Conservation (phyloP, 2,329 filamentous ascomycete genomes). For the Trichoderma pleuroti region DNA sequence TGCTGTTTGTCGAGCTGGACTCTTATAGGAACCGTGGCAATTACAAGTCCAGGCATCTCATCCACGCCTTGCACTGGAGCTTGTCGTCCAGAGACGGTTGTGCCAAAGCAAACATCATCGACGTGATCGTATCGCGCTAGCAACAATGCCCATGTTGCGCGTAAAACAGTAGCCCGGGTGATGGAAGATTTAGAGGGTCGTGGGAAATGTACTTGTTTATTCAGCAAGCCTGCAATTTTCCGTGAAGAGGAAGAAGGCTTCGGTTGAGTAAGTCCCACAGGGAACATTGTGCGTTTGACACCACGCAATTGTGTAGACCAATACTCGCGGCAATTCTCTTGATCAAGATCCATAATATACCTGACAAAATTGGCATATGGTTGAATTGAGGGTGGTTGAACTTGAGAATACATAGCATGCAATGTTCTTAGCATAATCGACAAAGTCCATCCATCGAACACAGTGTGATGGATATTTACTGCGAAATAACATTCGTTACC, state of each 20-base stretch:
- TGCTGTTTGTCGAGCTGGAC: background rate
- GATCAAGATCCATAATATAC: background rate
- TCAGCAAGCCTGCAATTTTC: background rate
- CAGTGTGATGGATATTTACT: background rate
- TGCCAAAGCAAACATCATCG: constrained; percentile 24
- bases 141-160: constrained; percentile 21
- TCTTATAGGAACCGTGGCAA: constrained; percentile 23
- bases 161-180: constrained; percentile 19
- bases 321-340: background rate
- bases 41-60: constrained; percentile 23
- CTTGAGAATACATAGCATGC: background rate
- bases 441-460: background rate
- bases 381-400: background rate
- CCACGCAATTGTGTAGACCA: constrained; percentile 21
- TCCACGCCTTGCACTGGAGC: constrained; percentile 21
- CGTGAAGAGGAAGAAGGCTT: background rate
- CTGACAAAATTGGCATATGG: background rate
- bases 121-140: constrained; percentile 34
- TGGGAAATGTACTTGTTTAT: background rate
- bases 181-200: background rate
- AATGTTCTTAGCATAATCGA: background rate
- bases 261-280: background rate
- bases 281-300: constrained; percentile 5
- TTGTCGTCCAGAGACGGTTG: constrained; percentile 24
- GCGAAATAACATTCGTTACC: background rate